These are phyloP conservation scores for Lipomyces kockii DNA, from an alignment of 805 yeast genomes.

Conservation along the genomic window DNA sequence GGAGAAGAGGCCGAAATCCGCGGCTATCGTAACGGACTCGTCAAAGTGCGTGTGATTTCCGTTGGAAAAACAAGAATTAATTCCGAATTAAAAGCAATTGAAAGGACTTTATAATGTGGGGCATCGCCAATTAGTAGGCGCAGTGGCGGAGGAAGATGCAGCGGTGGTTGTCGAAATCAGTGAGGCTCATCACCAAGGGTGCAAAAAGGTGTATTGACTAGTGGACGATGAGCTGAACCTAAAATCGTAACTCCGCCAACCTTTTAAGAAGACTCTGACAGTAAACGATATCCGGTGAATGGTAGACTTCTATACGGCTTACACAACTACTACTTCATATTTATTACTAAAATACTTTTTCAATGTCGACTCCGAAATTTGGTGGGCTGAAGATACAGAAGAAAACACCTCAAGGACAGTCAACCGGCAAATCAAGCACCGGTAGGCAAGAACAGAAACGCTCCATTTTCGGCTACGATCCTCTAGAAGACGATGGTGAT, in stretches of 20 bases:
- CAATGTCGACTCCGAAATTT: constrained; percentile 9
- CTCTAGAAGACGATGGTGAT: constrained; percentile 17
- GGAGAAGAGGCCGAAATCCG: neutral
- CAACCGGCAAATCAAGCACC: neutral
- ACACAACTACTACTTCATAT: neutral
- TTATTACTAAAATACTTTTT: neutral
- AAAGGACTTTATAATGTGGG: too few species aligned
- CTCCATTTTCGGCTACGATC: constrained; percentile 21
- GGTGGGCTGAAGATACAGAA: constrained; percentile 15
- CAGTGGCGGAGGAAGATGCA: neutral
- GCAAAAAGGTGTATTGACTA: neutral
- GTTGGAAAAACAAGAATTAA: neutral
- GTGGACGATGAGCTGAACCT: neutral
- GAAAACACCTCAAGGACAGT: constrained; percentile 1
- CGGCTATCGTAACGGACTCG: neutral
- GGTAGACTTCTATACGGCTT: neutral
- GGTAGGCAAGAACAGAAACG: neutral
- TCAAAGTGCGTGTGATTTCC: neutral
- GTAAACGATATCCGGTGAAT: neutral
- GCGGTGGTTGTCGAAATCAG: neutral
- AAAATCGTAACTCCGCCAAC: neutral
- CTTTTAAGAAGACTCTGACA: neutral
- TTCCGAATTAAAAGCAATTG: neutral
- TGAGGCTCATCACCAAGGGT: neutral
- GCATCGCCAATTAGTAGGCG: too few species aligned